Base-by-base conservation (phyloP, 169 alveolate genomes). In the Babesia caballi region DNA sequence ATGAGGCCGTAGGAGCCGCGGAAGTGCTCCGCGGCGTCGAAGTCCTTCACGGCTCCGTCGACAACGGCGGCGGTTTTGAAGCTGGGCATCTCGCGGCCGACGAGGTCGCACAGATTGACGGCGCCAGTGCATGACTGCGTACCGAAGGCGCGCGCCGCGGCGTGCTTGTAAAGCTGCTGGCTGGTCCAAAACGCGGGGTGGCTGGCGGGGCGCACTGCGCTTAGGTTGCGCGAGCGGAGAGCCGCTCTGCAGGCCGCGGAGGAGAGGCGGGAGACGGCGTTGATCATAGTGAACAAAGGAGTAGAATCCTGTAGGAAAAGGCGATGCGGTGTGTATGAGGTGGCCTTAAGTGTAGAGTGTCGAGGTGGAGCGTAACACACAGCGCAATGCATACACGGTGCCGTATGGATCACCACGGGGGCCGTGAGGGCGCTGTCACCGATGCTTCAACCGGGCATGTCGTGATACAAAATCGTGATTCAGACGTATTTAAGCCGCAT, bases 51-150 rank as follows among this genome's bases (percentile, higher is more conserved):
- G 59, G 65, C 88, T 19, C 77, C 82, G 36, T 84, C 68, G 42
- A 80, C 66, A 36, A 84, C 60, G 38, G 87, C 91, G 32, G 85
- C 75, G 12, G 86, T 84, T 25, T 67, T 88, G 61, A 88, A 88
- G 46, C 60, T 54, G 35, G 87, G 89, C 46, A 84, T 77, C 41
- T 61, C 61, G 27, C 66, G 66, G 25, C 91, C 90, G 25, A 88
- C 78, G 44, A 82, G 61, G 54, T 83, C 63, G 27, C 61, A 60
- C 1, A 36, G 28, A 36, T 63, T 63, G 8, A 49, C 60, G 49
- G 53, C 28, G 35, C 36, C 19, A 2, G 33, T 3, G 4, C 61
- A 25, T 1, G 60, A 47, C 25, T 35, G 50, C 4, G 73, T 25
- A 19, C 73, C 73, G 33, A 63, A 63, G 3, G 58, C 49, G 23